Evolutionary conservation across 23 red algal genomes (phyloP).

Genomic region (Gracilaria vermiculophylla): DNA sequence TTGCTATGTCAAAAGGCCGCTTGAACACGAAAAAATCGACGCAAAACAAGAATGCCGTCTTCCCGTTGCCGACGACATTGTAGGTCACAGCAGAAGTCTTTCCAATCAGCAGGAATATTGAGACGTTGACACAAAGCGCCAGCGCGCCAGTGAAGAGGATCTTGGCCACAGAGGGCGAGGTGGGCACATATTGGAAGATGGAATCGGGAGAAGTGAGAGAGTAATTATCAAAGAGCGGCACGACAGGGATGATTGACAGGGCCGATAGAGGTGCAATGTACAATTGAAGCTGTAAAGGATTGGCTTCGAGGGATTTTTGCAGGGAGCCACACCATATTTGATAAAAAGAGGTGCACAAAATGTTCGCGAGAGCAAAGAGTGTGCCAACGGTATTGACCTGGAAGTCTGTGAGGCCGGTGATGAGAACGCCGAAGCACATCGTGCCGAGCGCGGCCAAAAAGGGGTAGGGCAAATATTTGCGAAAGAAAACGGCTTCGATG

Average conservation of each 20-base stretch:
- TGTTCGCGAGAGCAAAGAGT: slow-evolving; percentile 70
- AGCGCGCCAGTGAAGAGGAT: slow-evolving; percentile 81
- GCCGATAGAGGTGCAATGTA: slow-evolving; percentile 95
- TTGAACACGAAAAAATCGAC: slow-evolving; percentile 88
- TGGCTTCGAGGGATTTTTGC: slow-evolving; percentile 85
- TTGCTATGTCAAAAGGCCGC: slow-evolving; percentile 70
- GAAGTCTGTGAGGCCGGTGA: slow-evolving; percentile 80
- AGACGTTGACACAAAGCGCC: slow-evolving; percentile 92
- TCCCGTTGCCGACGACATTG: slow-evolving; percentile 94
- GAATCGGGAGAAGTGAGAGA: slow-evolving; percentile 10
- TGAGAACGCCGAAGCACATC: slow-evolving; percentile 71
- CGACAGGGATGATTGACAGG: slow-evolving; percentile 76
- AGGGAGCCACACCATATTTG: slow-evolving; percentile 92
- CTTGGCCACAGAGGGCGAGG: not conserved
- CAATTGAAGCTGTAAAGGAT: slow-evolving; percentile 92
- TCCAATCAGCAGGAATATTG: slow-evolving; percentile 92
- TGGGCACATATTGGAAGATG: slow-evolving; percentile 75
- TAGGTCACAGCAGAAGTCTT: slow-evolving; percentile 92
- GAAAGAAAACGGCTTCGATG: slow-evolving; percentile 81
- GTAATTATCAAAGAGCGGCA: slow-evolving; percentile 94
- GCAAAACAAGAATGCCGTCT: slow-evolving; percentile 86
- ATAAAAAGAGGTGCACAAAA: slow-evolving; percentile 90
- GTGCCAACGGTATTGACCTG: slow-evolving; percentile 74
- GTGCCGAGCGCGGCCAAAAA: slow-evolving; percentile 67
- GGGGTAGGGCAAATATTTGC: slow-evolving; percentile 39